Evolutionary conservation across 164 flowering plant genomes (phyloP), one percentile per base, ranked within the genome.

Genomic region (Nelumbo lutea): DNA sequence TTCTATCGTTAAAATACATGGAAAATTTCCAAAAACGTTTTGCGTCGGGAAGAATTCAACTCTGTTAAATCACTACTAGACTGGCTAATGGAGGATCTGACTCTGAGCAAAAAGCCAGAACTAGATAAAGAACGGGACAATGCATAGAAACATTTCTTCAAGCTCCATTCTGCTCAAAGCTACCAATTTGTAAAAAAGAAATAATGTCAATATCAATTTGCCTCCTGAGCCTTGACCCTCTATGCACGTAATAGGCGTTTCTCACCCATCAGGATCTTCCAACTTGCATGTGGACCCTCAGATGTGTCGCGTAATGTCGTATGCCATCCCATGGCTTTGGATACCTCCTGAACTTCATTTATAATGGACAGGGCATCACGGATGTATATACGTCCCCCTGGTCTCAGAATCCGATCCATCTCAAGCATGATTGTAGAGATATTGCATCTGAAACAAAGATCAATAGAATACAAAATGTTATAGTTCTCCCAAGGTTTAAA

Each of bases 331-430:
- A 93, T 80, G 57, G 91, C 90, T 51, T 72, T 83, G 2, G 82
- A 87, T 4, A 80, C 73, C 53, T 80, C 88, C 77, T 77, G 79
- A 78, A 90, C 79, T 66, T 86, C 91, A 70, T 80, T 86, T 79
- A 93, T 86, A 53, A 90, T 77, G 38, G 80, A 42, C 42, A 89
- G n/a, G 9, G 91, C 77, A 73, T 93, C 98, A 7, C 90, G 90
- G 42, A 93, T 88, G 64, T 87, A 89, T n/a, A 68, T 93, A 44
- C 60, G 83, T 5, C 98, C 98, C 59, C 93, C 96, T n/a, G 98
- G 98, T 72, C 98, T 87, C 53, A 93, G 68, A 0, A 93, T 89
- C 68, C 98, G 79, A 71, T 93, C 96, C 96, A 93, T 93, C 82
- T 93, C 98, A 53, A 93, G 86, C 88, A 93, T 84, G 59, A 93